A percentile compares a stretch with the other conserved stretches of the same genome.
These are phyloP conservation scores for Russula brevipes DNA, from an alignment of 768 basidiomycete species.

Conservation along the genomic window DNA sequence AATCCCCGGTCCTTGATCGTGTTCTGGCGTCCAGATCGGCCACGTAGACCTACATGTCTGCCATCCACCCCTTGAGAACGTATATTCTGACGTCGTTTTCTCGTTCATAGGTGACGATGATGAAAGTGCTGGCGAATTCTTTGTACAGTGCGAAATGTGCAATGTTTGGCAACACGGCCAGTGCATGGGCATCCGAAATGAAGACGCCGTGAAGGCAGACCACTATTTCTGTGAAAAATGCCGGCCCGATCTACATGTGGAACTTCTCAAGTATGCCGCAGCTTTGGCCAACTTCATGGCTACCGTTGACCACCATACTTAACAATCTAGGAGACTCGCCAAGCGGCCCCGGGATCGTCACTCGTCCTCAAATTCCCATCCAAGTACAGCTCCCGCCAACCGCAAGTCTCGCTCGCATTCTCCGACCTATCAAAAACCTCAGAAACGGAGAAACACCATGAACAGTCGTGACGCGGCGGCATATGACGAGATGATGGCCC, in stretches of 20 bases:
- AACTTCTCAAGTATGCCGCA: conserved; percentile 67
- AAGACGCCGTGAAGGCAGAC: conserved; percentile 63
- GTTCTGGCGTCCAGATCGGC: neutral
- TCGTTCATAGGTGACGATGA: conserved; percentile 53
- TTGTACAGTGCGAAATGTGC: conserved; percentile 97
- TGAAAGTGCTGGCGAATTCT: conserved; percentile 85
- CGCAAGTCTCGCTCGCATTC: conserved; percentile 75
- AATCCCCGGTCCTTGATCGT: conserved; percentile 6
- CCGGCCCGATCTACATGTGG: conserved; percentile 76
- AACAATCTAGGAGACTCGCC: conserved; percentile 51
- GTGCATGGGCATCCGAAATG: conserved; percentile 89
- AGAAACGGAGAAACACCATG: conserved; percentile 94
- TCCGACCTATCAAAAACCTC: conserved; percentile 55
- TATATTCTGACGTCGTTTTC: conserved; percentile 28
- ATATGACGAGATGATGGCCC: conserved; percentile 73
- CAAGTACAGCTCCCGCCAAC: conserved; percentile 30
- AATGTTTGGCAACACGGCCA: conserved; percentile 97
- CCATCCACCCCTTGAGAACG: conserved; percentile 9
- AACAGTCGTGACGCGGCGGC: conserved; percentile 86
- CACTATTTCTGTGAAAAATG: conserved; percentile 96
- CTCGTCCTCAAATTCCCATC: conserved; percentile 41
- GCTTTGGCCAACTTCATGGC: conserved; percentile 22
- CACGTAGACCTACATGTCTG: neutral
- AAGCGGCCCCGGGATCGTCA: conserved; percentile 62
- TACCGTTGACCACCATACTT: conserved; percentile 18